Conservation (phyloP, 495 filamentous ascomycete genomes). For the Aspergillus panamensis region DNA sequence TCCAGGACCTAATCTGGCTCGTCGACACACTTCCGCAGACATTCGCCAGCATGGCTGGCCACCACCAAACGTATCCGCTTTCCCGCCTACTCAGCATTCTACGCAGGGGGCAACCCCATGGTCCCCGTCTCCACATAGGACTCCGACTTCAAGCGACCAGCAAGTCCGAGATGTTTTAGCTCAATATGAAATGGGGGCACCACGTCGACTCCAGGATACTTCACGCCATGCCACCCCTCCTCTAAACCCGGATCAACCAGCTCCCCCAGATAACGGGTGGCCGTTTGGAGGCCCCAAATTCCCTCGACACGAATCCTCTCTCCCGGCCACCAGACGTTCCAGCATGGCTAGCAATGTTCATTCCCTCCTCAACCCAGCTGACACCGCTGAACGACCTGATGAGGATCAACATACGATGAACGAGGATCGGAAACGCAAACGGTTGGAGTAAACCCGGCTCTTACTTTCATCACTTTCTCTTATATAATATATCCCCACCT, state of each 20-base stretch:
- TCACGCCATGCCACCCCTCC: conserved; percentile 76
- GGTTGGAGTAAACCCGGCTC: conserved; percentile 49
- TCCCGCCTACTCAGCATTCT: conserved; percentile 34
- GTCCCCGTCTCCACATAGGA: conserved; percentile 79
- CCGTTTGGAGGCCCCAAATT: conserved; percentile 47
- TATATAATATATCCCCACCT: not conserved
- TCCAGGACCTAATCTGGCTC: conserved; percentile 65
- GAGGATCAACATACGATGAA: conserved; percentile 57
- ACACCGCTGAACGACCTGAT: conserved; percentile 68
- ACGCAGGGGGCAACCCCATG: conserved; percentile 62
- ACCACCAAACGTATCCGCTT: conserved; percentile 63
- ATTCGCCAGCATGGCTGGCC: conserved; percentile 91
- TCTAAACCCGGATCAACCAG: conserved; percentile 48
- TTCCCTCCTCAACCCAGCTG: conserved; percentile 79
- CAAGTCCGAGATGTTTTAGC: conserved; percentile 78
- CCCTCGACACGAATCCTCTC: conserved; percentile 42
- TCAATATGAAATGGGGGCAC: conserved; percentile 70
- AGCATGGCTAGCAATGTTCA: conserved; percentile 79
- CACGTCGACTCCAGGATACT: conserved; percentile 50
- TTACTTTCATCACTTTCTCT: not conserved
- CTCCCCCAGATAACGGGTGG: conserved; percentile 56
- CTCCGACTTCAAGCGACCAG: conserved; percentile 65
- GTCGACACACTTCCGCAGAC: conserved; percentile 93
- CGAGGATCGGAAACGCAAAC: conserved; percentile 79
- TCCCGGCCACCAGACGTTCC: conserved; percentile 64